phyloP scores from a whole-genome alignment of 129 eudicot species.

The Chrysanthemum lavandulifolium region DNA sequence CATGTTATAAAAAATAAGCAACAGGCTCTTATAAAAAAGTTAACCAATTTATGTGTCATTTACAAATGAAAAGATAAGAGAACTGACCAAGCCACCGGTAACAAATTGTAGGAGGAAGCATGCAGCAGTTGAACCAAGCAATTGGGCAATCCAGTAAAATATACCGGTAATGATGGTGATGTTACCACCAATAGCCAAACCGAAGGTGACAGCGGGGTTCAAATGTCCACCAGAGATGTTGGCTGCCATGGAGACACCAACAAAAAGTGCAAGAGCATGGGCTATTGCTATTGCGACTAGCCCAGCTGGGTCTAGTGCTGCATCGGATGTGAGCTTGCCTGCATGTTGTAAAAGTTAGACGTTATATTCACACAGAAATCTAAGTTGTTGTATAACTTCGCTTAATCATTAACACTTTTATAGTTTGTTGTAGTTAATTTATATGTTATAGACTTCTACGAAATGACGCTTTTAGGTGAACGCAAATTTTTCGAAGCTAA shows the following conservation, averaged over 20 bases:
- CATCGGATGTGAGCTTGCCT: slow-evolving; percentile 50
- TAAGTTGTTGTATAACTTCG: no score
- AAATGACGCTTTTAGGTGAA: no score
- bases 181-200: slow-evolving; percentile 67
- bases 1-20: no score
- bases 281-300: slow-evolving; percentile 57
- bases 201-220: slow-evolving; percentile 68
- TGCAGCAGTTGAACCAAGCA: slow-evolving; percentile 52
- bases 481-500: no score
- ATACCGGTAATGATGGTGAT: slow-evolving; percentile 54
- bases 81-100: slow-evolving; percentile 52
- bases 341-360: neutral
- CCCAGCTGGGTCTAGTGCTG: slow-evolving; percentile 54
- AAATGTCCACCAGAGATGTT: slow-evolving; percentile 75
- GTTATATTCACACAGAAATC: no score
- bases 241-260: slow-evolving; percentile 64
- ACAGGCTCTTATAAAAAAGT: no score
- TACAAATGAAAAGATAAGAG: neutral
- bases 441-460: no score
- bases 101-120: slow-evolving; percentile 50
- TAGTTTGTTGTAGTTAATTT: no score
- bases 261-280: slow-evolving; percentile 63
- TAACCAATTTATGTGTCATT: neutral
- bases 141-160: slow-evolving; percentile 60
- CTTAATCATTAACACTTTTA: no score